Percentiles rank a stretch among this genome's conserved stretches.
These are phyloP conservation scores for Dalechampia spathulata DNA, from an alignment of 441 rosid genomes.

Conservation along the genomic window DNA sequence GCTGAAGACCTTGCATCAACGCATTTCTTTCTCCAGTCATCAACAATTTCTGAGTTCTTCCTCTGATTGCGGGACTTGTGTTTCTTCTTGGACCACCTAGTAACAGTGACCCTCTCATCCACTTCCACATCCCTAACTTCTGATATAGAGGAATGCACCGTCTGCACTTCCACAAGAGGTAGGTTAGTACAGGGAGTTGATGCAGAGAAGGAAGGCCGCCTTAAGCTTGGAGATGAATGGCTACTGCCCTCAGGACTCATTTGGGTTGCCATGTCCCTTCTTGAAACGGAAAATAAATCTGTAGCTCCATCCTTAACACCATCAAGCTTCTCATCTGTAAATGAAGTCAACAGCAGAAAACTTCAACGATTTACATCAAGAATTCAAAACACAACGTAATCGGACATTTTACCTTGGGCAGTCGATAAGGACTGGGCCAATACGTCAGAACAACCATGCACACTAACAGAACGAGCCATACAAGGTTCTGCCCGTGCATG, in stretches of 20 bases:
- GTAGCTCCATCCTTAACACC: conserved; percentile 51
- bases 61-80: conserved; percentile 41
- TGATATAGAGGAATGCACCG: conserved; percentile 36
- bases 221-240: conserved; percentile 50
- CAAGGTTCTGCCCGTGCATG: conserved; percentile 51
- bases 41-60: conserved; percentile 55
- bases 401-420: conserved; percentile 38
- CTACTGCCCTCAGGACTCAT: conserved; percentile 85
- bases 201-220: conserved; percentile 37
- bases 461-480: conserved; percentile 86
- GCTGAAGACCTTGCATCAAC: conserved; percentile 37
- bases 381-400: neutral
- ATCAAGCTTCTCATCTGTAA: conserved; percentile 43
- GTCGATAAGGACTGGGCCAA: conserved; percentile 30
- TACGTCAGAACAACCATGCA: conserved; percentile 82
- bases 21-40: conserved; percentile 63
- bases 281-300: conserved; percentile 56
- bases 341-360: conserved; percentile 8
- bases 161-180: conserved; percentile 48
- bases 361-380: conserved; percentile 11
- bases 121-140: conserved; percentile 82
- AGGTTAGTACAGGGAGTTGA: conserved; percentile 40
- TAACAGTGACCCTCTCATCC: conserved; percentile 77
- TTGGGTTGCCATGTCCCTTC: conserved; percentile 94
- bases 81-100: conserved; percentile 80